Base-by-base conservation (phyloP, 23 red algal species). In the Agarophyton chilense region DNA sequence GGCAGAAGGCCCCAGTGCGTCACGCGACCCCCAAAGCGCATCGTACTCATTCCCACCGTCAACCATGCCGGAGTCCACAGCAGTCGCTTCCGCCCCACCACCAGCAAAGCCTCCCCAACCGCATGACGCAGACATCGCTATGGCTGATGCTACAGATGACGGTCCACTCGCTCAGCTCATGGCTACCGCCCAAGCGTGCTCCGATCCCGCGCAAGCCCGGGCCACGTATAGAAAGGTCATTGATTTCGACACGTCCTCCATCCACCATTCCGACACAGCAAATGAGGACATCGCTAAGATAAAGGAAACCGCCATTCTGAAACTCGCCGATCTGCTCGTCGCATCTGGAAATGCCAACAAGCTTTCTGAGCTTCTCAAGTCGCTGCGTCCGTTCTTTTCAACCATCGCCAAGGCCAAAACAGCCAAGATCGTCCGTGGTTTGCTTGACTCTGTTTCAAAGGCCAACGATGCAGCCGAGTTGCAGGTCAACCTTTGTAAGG, bases 371-470 rank as follows among this genome's bases (percentile, higher is more conserved):
- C 70, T 94, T 42, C 38, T 85, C 1, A 77, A 78, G 52, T 79
- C 67, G 2, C 58, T 98, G 24, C 92, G 92, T 39, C 83, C 83
- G 19, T 92, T 87, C 42, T 98, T 98, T 68, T 74, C 86, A 47
- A 84, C 77, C 28, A 81, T 98, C 26, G 51, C 96, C 40, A 98
- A 98, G 62, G 96, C 96, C 0, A 98, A 98, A 55, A 98, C 91
- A 45, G 96, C 96, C 7, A 95, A 95, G 86, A 89, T 98, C 50
- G 86, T 98, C n/a, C 96, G 96, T 45, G 79, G 79, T 17, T 54
- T 98, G 42, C 73, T 98, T 5, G 96, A 98, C 65, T 41, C 82
- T 22, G 86, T 95, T 7, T 60, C 84, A 14, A 86, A 78, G 16
- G 83, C 88, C 21, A 13, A 82, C 19, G 66, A 80, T n/a, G 86